Conservation (phyloP, 148 eudicot species). For the Talinum fruticosum region DNA sequence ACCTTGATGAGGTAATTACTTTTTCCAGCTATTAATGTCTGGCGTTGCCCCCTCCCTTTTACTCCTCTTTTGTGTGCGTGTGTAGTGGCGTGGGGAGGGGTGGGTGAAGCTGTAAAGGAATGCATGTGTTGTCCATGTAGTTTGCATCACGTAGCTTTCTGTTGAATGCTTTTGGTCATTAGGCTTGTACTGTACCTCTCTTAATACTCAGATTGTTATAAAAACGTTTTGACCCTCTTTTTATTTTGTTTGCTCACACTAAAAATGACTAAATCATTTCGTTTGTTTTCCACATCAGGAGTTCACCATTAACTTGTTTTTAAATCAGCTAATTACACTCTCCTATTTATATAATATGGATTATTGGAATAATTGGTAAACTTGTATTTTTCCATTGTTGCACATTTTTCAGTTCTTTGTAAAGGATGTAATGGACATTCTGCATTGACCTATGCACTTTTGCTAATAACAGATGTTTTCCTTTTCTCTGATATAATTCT, state of each 20-base stretch:
- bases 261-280: not conserved
- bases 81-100: too few relatives aligned
- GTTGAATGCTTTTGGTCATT: not conserved
- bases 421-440: not conserved
- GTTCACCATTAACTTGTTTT: not conserved
- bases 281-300: not conserved
- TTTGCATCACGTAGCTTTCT: too few relatives aligned
- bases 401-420: not conserved
- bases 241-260: not conserved
- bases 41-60: not conserved
- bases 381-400: too few relatives aligned
- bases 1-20: slow-evolving; percentile 82
- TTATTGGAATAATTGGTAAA: not conserved
- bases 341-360: not conserved
- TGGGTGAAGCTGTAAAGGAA: not conserved
- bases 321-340: not conserved
- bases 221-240: not conserved
- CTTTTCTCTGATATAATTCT: not conserved
- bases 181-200: not conserved
- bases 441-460: not conserved
- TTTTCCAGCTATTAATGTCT: not conserved
- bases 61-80: not conserved
- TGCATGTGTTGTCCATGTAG: too few relatives aligned
- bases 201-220: not conserved
- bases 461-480: not conserved